Conservation (phyloP, 2,329 filamentous ascomycete species). For the Penicillium sp. region DNA sequence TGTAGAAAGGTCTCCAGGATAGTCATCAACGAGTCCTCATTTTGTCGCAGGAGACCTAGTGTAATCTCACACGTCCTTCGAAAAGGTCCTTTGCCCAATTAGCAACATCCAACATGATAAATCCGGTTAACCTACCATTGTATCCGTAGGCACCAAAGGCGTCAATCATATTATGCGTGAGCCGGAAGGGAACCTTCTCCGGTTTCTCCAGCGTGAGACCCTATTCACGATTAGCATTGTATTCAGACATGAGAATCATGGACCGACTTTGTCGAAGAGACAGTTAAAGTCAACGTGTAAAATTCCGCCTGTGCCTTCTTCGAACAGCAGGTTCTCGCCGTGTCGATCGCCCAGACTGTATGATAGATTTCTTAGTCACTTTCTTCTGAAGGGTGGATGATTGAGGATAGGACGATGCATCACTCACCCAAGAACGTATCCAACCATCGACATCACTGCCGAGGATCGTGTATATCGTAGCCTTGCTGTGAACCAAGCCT, state of each 20-base stretch:
- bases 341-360: constrained; percentile 81
- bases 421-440: constrained; percentile 70
- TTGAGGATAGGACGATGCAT: too few relatives aligned
- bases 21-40: constrained; percentile 95
- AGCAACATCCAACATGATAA: neutral
- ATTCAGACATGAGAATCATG: neutral
- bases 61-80: constrained; percentile 85
- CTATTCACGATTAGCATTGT: constrained; percentile 21
- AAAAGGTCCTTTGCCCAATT: constrained; percentile 59
- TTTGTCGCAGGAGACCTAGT: constrained; percentile 73
- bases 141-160: constrained; percentile 94
- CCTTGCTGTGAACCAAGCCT: constrained; percentile 83
- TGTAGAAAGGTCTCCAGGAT: constrained; percentile 96
- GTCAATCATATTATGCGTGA: constrained; percentile 98
- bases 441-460: constrained; percentile 99
- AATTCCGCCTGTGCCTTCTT: constrained; percentile 86
- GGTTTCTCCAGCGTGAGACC: constrained; percentile 92
- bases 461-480: constrained; percentile 87
- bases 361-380: too few relatives aligned
- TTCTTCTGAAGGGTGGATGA: too few relatives aligned
- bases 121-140: constrained; percentile 50
- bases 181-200: constrained; percentile 87
- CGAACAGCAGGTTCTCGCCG: constrained; percentile 92
- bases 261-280: constrained; percentile 77
- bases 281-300: constrained; percentile 99